Conservation (phyloP, 306 rosid species). For the Argentina anserina region DNA sequence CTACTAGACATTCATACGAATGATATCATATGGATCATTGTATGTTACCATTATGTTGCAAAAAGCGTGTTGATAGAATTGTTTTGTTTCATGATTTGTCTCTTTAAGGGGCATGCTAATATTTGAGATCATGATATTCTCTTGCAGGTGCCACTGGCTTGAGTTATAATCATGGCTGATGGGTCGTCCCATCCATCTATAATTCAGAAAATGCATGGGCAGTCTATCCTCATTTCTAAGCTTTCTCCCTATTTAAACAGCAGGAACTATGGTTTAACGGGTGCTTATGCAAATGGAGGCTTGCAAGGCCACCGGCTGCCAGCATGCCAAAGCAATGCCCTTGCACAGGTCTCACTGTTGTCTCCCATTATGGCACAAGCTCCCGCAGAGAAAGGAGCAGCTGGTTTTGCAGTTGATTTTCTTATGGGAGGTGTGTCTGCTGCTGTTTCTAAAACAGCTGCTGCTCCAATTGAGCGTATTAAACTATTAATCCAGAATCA, state of each 20-base stretch:
- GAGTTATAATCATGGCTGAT: slow-evolving; percentile 61
- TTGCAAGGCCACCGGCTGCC: slow-evolving; percentile 31
- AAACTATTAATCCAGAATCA: slow-evolving; percentile 80
- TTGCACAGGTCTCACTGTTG: slow-evolving; percentile 34
- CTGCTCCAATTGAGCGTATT: slow-evolving; percentile 88
- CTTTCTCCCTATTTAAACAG: slow-evolving; percentile 40
- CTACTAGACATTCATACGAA: background rate
- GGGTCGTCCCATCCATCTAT: slow-evolving; percentile 55
- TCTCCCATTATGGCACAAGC: slow-evolving; percentile 46
- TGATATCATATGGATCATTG: background rate
- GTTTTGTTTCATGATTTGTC: background rate
- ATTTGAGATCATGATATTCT: slow-evolving; percentile 10
- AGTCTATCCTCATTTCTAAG: slow-evolving; percentile 61
- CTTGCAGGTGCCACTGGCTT: slow-evolving; percentile 42
- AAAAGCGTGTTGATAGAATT: background rate
- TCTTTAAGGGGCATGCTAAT: background rate
- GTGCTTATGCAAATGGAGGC: slow-evolving; percentile 39
- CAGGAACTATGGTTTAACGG: slow-evolving; percentile 29
- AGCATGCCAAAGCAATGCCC: slow-evolving; percentile 29
- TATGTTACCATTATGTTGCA: background rate
- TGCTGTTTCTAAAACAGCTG: slow-evolving; percentile 87
- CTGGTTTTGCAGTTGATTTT: slow-evolving; percentile 57
- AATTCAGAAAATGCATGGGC: slow-evolving; percentile 68
- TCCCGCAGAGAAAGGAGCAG: slow-evolving; percentile 63
- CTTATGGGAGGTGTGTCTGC: slow-evolving; percentile 97